Evolutionary conservation across 2,329 filamentous ascomycete species (phyloP), one percentile per base, ranked within the genome.

Genomic region (Botrytis pseudocinerea): DNA sequence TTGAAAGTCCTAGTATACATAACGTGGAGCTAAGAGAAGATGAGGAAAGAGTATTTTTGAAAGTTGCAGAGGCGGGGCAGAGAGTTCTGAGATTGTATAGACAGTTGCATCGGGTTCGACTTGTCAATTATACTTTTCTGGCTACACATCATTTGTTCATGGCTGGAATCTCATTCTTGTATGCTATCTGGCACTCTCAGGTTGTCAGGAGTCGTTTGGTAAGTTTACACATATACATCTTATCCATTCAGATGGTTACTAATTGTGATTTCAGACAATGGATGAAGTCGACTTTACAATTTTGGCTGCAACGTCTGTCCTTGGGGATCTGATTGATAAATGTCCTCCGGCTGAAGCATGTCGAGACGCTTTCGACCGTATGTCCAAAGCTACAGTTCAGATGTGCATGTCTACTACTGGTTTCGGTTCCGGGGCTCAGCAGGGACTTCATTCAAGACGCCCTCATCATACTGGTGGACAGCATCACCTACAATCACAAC

Each of bases 201-300:
- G 88, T 93, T 71, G 95, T 98, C 68, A 89, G 95, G 78, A 94
- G 92, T 81, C 90, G 93, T 73, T 85, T 98, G 82, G 93, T 95
- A 88, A 84, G 92, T 85, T 44, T 54, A 35, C 22, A 12, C 46
- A 22, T 32, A 61, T 61, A n/a, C 2, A n/a, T 40, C 18, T 18
- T n/a, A 9, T 44, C 18, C 28, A 25, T 72, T 44, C 32, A n/a
- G 72, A 74, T 69, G 16, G n/a, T 42, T 65, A 46, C 61, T 71
- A n/a, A 51, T 65, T 40, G 18, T 35, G 18, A 35, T 76, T 18
- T 25, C 72, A 91, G 89, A 93, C 92, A 12, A 92, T 97, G 84
- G 95, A 98, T 79, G 95, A 98, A 81, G 94, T 98, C n/a, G 95
- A 98, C 81, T 97, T 97, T 79, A 98, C 95, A 0, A 93, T 98